Conservation (phyloP, 257 asterid species). For the Fraxinus americana region DNA sequence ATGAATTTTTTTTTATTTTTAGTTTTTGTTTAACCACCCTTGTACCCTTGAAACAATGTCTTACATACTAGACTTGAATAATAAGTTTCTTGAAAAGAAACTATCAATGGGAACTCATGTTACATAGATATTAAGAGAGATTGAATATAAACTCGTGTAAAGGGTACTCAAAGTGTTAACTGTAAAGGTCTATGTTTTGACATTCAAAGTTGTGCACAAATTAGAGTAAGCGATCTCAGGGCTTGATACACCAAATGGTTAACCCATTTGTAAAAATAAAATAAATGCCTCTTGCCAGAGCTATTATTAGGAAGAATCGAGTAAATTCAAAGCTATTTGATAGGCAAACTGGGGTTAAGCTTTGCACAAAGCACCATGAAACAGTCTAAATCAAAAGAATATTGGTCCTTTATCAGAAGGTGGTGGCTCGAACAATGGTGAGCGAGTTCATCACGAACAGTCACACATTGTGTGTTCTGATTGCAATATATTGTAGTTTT, state of each 20-base stretch:
- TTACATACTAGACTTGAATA: too few relatives aligned
- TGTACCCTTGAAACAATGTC: too few relatives aligned
- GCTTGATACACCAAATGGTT: not conserved
- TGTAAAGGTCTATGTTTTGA: not conserved
- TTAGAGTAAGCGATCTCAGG: not conserved
- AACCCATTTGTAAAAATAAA: too few relatives aligned
- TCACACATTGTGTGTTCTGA: not conserved
- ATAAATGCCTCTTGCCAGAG: not conserved
- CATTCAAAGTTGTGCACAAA: not conserved
- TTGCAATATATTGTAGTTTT: not conserved
- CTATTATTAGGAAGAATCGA: not conserved
- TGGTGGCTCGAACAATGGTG: too few relatives aligned
- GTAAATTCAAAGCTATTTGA: not conserved
- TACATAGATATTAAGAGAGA: too few relatives aligned
- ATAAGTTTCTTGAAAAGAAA: too few relatives aligned
- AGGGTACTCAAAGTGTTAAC: not conserved
- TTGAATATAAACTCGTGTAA: too few relatives aligned
- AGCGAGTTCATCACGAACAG: not conserved
- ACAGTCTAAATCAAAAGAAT: not conserved
- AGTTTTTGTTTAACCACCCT: too few relatives aligned
- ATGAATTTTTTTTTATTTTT: too few relatives aligned
- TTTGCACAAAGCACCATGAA: too few relatives aligned
- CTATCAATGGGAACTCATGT: too few relatives aligned
- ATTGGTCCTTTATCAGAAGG: too few relatives aligned
- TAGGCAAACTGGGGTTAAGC: not conserved